Evolutionary conservation across 139 green algal genomes (phyloP).

Genomic region (Penium margaritaceum): DNA sequence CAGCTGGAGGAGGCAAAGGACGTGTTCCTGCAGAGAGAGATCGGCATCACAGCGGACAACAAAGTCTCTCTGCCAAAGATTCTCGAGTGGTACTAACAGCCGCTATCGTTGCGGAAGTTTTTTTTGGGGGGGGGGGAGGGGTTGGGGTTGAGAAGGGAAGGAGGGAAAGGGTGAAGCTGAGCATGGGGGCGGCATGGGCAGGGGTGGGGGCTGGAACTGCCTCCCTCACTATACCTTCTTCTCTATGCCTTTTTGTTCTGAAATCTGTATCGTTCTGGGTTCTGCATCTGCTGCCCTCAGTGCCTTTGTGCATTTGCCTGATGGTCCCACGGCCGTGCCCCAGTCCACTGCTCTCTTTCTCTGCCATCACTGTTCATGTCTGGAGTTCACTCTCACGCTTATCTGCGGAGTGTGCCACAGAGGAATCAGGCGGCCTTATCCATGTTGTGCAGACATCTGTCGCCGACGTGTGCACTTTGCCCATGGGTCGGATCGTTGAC

Average conservation of each 20-base stretch:
- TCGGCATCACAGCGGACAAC: slow-evolving; percentile 11
- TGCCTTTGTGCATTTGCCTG: too few relatives aligned
- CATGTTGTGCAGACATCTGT: background rate
- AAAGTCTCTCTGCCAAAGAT: background rate
- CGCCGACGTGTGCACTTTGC: background rate
- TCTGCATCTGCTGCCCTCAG: background rate
- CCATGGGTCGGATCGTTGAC: background rate
- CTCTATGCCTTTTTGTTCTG: background rate
- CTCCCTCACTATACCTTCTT: too few relatives aligned
- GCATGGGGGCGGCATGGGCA: background rate
- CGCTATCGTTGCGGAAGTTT: too few relatives aligned
- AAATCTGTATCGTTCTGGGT: background rate
- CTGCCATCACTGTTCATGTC: background rate
- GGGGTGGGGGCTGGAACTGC: background rate
- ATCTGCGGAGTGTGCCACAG: too few relatives aligned
- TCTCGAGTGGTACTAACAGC: background rate
- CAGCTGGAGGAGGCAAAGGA: background rate
- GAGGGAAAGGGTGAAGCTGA: background rate
- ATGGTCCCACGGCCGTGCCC: too few relatives aligned
- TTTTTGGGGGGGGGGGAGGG: too few relatives aligned
- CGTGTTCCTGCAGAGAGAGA: slow-evolving; percentile 9
- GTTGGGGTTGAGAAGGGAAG: background rate
- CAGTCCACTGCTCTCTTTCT: background rate
- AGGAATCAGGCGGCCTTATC: background rate
- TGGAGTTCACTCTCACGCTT: too few relatives aligned